Conservation (phyloP, 306 rosid genomes). For the Cicer bijugum region DNA sequence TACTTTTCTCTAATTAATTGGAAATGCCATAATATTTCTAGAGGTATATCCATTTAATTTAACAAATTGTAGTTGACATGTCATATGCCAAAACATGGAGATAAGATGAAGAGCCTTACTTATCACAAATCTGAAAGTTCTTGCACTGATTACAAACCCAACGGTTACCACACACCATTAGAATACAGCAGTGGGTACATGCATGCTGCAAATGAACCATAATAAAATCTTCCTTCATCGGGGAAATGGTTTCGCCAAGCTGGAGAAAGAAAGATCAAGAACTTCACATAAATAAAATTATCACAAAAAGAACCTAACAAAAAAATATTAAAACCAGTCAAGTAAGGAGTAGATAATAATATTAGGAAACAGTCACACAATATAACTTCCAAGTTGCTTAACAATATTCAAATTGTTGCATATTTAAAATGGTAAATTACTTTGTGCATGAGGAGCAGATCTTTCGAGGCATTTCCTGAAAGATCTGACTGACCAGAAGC, state of each 20-base stretch:
- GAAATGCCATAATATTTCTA: not conserved
- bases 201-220: conserved; percentile 98
- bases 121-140: conserved; percentile 91
- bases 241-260: conserved; percentile 97
- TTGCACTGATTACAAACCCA: conserved; percentile 95
- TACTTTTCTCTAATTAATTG: conserved; percentile 4
- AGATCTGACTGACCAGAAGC: conserved; percentile 97
- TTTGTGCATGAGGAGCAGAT: conserved; percentile 96
- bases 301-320: not conserved
- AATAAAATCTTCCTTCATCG: conserved; percentile 98
- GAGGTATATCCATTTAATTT: not conserved
- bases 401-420: conserved; percentile 6
- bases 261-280: conserved; percentile 50
- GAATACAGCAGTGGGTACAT: conserved; percentile 76
- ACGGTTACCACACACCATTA: conserved; percentile 86
- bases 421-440: conserved; percentile 55
- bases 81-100: conserved; percentile 23
- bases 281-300: conserved; percentile 36
- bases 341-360: conserved; percentile 1
- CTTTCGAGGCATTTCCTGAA: conserved; percentile 92
- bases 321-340: conserved; percentile 2
- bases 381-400: not conserved
- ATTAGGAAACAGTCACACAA: not conserved
- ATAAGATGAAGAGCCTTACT: conserved; percentile 57
- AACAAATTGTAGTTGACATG: not conserved